These are phyloP conservation scores for Gracilaria domingensis DNA, from an alignment of 23 red algal species.

Conservation along the genomic window DNA sequence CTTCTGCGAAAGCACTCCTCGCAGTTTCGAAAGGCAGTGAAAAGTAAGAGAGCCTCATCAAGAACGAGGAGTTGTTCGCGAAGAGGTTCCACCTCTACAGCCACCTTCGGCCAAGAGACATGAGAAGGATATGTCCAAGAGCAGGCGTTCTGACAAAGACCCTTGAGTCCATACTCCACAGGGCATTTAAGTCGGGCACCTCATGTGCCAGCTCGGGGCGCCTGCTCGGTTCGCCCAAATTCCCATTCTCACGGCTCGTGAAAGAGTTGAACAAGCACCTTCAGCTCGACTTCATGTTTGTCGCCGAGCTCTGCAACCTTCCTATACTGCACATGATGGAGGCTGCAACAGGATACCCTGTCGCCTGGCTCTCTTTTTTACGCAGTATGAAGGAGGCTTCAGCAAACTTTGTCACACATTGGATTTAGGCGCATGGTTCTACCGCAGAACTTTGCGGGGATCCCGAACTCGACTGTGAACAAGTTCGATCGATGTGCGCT, in stretches of 20 bases:
- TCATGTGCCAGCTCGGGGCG: not conserved
- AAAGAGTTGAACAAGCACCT: conserved; percentile 36
- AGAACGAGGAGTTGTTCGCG: not conserved
- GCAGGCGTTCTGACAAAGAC: not conserved
- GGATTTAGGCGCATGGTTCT: no score
- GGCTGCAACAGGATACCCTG: no score
- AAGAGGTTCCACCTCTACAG: conserved; percentile 4
- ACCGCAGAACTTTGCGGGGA: no score
- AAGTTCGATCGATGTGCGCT: not conserved
- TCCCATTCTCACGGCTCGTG: conserved; percentile 26
- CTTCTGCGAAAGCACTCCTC: no score
- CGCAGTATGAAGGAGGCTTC: no score
- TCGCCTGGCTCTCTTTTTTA: no score
- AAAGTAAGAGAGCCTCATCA: not conserved
- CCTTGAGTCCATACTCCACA: not conserved
- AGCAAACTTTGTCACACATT: no score
- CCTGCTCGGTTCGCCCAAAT: conserved; percentile 9
- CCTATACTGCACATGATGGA: no score
- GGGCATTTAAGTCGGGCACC: not conserved
- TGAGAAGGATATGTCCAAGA: not conserved
- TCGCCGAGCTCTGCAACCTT: no score
- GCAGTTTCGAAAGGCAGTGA: no score
- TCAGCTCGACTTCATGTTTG: conserved; percentile 21
- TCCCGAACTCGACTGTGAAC: no score
- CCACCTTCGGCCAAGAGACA: not conserved